Evolutionary conservation across 1,284 basidiomycete genomes (phyloP).

Genomic region (Boletellus sp.): DNA sequence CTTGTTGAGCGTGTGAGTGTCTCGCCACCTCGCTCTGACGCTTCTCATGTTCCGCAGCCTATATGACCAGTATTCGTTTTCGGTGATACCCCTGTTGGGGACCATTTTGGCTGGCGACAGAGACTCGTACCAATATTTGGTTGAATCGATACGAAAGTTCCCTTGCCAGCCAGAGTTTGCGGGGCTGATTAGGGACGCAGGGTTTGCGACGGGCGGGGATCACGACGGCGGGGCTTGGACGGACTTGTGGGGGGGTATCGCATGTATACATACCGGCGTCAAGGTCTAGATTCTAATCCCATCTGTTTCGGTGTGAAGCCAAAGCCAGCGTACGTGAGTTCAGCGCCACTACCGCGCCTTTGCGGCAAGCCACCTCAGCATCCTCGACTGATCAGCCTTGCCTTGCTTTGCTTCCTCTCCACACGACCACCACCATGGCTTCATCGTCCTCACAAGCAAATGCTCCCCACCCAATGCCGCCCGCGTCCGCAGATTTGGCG

Average conservation of each 20-base stretch:
- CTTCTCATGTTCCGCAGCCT: slow-evolving; percentile 47
- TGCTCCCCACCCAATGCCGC: slow-evolving; percentile 47
- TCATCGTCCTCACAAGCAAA: slow-evolving; percentile 12
- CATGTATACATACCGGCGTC: slow-evolving; percentile 81
- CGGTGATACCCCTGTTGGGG: slow-evolving; percentile 90
- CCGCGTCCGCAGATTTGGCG: slow-evolving; percentile 66
- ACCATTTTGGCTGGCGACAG: slow-evolving; percentile 95
- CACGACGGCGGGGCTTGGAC: slow-evolving; percentile 86
- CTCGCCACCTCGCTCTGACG: neutral
- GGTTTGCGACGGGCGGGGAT: slow-evolving; percentile 77
- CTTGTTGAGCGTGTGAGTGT: slow-evolving; percentile 75
- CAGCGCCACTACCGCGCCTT: slow-evolving; percentile 32
- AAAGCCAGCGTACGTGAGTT: slow-evolving; percentile 1
- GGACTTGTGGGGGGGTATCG: slow-evolving; percentile 84
- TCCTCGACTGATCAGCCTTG: slow-evolving; percentile 7
- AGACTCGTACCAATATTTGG: slow-evolving; percentile 95
- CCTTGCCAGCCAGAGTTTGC: slow-evolving; percentile 90
- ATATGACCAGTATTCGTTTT: slow-evolving; percentile 97
- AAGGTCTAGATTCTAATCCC: slow-evolving; percentile 50
- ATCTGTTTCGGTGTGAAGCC: neutral
- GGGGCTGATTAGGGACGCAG: slow-evolving; percentile 83
- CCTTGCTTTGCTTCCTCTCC: slow-evolving; percentile 14
- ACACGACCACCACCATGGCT: slow-evolving; percentile 33
- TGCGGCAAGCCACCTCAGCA: slow-evolving; percentile 13
- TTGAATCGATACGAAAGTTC: slow-evolving; percentile 96